Percentiles rank a stretch among this genome's conserved stretches.
Evolutionary conservation across 1,139 yeast genomes (phyloP).

Genomic region (Blastobotrys aristatus): DNA sequence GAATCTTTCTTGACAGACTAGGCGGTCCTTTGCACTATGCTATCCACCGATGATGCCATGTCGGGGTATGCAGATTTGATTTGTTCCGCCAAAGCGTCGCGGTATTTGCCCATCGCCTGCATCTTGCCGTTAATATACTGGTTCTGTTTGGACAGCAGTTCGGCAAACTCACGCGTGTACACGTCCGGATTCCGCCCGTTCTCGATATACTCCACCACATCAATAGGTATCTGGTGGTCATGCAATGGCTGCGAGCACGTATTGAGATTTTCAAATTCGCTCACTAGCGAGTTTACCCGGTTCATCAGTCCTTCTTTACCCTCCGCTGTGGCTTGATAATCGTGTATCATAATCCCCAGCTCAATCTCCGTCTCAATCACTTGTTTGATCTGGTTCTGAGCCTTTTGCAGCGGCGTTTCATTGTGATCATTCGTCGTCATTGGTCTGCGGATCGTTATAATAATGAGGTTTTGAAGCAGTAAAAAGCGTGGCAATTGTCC

Average conservation of each 20-base stretch:
- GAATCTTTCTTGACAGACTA: too few species aligned
- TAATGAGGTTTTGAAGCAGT: too few species aligned
- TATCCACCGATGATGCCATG: slow-evolving; percentile 48
- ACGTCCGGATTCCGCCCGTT: slow-evolving; percentile 97
- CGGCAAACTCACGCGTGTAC: slow-evolving; percentile 92
- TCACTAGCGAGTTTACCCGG: slow-evolving; percentile 20
- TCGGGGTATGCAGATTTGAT: slow-evolving; percentile 76
- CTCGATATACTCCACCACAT: slow-evolving; percentile 55
- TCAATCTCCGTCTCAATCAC: slow-evolving; percentile 84
- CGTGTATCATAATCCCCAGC: slow-evolving; percentile 87
- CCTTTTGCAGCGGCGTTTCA: slow-evolving; percentile 40
- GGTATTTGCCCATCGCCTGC: slow-evolving; percentile 37
- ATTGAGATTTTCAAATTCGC: slow-evolving; percentile 19
- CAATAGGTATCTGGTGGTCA: slow-evolving; percentile 27
- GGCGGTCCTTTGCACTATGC: too few species aligned
- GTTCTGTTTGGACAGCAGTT: slow-evolving; percentile 81
- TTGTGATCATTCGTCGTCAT: slow-evolving; percentile 16
- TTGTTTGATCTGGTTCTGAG: slow-evolving; percentile 59
- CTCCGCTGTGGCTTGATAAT: slow-evolving; percentile 78
- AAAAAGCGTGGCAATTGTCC: neutral
- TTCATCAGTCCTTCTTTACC: slow-evolving; percentile 51
- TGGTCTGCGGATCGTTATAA: neutral
- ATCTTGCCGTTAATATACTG: slow-evolving; percentile 82
- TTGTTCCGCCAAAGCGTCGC: slow-evolving; percentile 64
- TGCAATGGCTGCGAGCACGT: slow-evolving; percentile 19